A percentile compares a stretch with the other conserved stretches of the same genome.
Conservation (phyloP, 305 asterid species). For the Fraxinus xanthoxyloides region DNA sequence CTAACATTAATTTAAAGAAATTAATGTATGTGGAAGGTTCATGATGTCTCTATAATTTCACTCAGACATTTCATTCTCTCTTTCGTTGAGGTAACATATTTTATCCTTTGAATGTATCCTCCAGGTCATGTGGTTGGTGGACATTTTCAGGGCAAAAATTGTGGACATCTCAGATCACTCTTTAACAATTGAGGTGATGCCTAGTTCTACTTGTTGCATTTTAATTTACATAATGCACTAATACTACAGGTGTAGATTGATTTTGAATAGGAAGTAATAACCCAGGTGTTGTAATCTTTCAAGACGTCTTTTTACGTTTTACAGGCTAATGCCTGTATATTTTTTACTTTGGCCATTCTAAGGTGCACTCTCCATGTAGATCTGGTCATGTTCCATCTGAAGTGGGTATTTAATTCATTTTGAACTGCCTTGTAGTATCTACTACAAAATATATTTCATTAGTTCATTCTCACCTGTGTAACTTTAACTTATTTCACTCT, state of each 20-base stretch:
- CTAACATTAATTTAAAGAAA: neutral
- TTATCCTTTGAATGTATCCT: slow-evolving; percentile 22
- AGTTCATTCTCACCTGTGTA: neutral
- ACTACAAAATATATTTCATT: slow-evolving; percentile 2
- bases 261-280: slow-evolving; percentile 2
- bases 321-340: neutral
- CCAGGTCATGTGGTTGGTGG: slow-evolving; percentile 97
- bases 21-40: neutral
- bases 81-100: neutral
- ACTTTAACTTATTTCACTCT: slow-evolving; percentile 1
- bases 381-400: slow-evolving; percentile 1
- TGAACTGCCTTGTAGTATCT: neutral
- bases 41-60: slow-evolving; percentile 1
- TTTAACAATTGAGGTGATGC: slow-evolving; percentile 84
- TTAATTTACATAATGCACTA: neutral
- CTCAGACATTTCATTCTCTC: slow-evolving; percentile 6
- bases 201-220: slow-evolving; percentile 13
- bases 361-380: neutral
- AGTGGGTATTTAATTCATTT: neutral
- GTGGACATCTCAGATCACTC: slow-evolving; percentile 92
- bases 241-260: neutral
- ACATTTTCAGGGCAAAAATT: slow-evolving; percentile 87
- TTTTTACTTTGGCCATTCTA: neutral
- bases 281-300: neutral
- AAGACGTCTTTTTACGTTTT: slow-evolving; percentile 13